Base-by-base conservation (phyloP, 345 rosid genomes). In the Luvunga scandens region DNA sequence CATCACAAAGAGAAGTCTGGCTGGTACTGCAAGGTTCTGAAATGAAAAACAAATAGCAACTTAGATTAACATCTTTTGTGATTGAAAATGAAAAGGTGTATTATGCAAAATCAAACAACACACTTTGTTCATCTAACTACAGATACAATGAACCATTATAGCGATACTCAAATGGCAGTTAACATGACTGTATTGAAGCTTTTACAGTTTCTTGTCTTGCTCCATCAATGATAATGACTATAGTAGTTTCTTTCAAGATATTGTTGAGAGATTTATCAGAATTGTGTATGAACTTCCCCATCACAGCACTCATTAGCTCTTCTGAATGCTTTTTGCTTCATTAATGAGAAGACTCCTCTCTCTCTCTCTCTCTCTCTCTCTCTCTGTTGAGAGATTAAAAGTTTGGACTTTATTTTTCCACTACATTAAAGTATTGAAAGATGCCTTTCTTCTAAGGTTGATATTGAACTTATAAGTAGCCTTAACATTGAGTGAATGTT, bases 21-120 rank as follows among this genome's bases (percentile, higher is more conserved):
- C 70, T 81, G 8, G 64, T 67, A 66, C 74, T 81, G 73, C 78
- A 66, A 62, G 74, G 73, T 21, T 85, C 96, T 90, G 70, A 31
- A 83, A 38, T 34, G 59, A 62, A 48, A 71, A 56, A 39, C 56
- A 30, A 69, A 68, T 24, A 14, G 6, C 30, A 25, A 65, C 16
- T 74, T 67, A 18, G 34, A 68, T 77, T 13, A 78, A 75, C 12
- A 60, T 72, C 71, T 77, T 73, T 36, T 34, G 55, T 75, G 30
- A n/a, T 60, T n/a, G 53, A 75, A 66, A 42, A 34, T 53, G 42
- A 39, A n/a, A 69, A 66, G n/a, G 22, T 60, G 4, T 48, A n/a
- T 12, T 36, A 8, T 33, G 24, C 60, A 45, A 48, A 31, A 21
- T 42, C n/a, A 9, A 25, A 16, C 2, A 6, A 16, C n/a, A 27